Base-by-base conservation (phyloP, 139 green algal species). In the Monoraphidium neglectum region DNA sequence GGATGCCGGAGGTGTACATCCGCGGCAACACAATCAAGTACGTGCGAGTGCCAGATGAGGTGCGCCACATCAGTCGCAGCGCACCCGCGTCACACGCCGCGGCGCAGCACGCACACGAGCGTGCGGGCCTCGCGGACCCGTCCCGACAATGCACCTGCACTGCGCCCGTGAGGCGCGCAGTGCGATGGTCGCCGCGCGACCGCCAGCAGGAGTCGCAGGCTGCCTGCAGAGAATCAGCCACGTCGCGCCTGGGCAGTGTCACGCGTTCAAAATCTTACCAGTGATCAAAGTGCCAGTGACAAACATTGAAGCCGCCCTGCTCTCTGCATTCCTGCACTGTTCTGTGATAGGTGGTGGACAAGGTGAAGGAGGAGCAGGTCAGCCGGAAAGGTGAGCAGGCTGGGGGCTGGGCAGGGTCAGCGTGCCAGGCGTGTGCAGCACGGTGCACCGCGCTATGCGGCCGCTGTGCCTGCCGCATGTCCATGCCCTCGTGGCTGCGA, bases 11-110 rank as follows among this genome's bases (percentile, higher is more conserved):
- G 73, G 89, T 89, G 3, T 99, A 97, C 79, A 84, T 99, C 30
- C 85, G 96, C 1, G 96, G 96, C 65, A 99, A 98, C 88, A 99
- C 94, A 3, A 96, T 99, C 75, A 99, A 99, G 76, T 99, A 99
- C 86, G 74, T 99, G 35, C 87, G 96, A 13, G 94, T 99, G 53
- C 96, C 95, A 4, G 94, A 99, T 43, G 95, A 99, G 86, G 92
- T 97, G 47, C 33, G 57, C 12, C 53, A n/a, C 12, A 46, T 30
- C 54, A 70, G 15, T 59, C 5, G 4, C 70, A 56, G n/a, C 64
- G 72, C 43, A 43, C n/a, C n/a, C n/a, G n/a, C n/a, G n/a, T n/a
- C n/a, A n/a, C n/a, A n/a, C n/a, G n/a, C n/a, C n/a, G 30, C 12
- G 5, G 10, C 67, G 24, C 21, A 2, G 18, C 43, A 46, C 37